A percentile compares a stretch with the other conserved stretches of the same genome.
phyloP scores from a whole-genome alignment of 495 filamentous ascomycete species.

The Evernia prunastri region DNA sequence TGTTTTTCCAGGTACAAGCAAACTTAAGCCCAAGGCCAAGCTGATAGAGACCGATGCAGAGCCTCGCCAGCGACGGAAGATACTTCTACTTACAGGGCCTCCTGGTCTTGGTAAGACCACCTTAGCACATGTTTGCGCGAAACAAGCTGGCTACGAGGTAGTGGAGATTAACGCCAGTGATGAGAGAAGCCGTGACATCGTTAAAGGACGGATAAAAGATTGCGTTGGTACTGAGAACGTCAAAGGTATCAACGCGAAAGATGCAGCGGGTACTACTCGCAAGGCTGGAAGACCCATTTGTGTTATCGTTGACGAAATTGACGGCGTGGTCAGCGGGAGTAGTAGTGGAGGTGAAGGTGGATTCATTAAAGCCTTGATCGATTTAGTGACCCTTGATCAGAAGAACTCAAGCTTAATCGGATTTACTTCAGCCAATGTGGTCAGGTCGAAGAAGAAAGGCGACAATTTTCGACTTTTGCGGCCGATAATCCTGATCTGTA shows the following conservation, averaged over 20 bases:
- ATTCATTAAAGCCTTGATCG: conserved; percentile 91
- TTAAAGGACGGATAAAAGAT: conserved; percentile 81
- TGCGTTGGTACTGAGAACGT: conserved; percentile 88
- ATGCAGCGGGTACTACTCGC: conserved; percentile 53
- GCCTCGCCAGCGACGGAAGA: conserved; percentile 70
- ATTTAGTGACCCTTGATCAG: conserved; percentile 76
- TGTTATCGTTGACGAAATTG: conserved; percentile 92
- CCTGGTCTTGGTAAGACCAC: conserved; percentile 96
- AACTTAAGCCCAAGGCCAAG: conserved; percentile 43
- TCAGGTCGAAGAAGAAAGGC: conserved; percentile 56
- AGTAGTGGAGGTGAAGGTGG: conserved; percentile 69
- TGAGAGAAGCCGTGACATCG: conserved; percentile 68
- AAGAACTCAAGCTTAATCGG: conserved; percentile 55
- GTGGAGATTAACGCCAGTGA: conserved; percentile 85
- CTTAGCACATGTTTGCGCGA: conserved; percentile 89
- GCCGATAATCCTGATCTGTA: conserved; percentile 90
- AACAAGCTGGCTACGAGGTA: conserved; percentile 91
- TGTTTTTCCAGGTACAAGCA: conserved; percentile 72
- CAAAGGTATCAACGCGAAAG: conserved; percentile 65
- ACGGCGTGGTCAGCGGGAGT: conserved; percentile 79
- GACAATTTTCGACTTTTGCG: conserved; percentile 80
- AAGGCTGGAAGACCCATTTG: conserved; percentile 83
- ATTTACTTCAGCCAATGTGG: conserved; percentile 32
- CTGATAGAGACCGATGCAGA: conserved; percentile 43
- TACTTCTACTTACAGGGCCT: conserved; percentile 81